These are phyloP conservation scores for Komagataella pastoris DNA, from an alignment of 805 yeast species.

Conservation along the genomic window DNA sequence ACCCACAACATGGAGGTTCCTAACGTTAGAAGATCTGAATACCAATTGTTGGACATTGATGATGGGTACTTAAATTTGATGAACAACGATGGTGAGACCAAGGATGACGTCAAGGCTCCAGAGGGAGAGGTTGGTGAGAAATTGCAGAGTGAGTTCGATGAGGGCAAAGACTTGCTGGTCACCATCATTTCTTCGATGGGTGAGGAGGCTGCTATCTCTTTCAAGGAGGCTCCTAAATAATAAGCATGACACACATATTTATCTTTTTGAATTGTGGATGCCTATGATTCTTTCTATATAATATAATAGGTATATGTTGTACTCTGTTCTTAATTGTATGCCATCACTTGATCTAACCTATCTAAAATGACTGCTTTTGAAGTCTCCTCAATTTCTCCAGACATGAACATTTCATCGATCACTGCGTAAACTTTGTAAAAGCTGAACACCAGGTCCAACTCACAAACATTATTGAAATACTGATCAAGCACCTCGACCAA, in stretches of 20 bases:
- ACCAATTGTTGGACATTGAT: constrained; percentile 93
- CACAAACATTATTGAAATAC: constrained; percentile 85
- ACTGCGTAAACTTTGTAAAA: constrained; percentile 75
- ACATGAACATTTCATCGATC: constrained; percentile 76
- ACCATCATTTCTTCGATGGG: constrained; percentile 98
- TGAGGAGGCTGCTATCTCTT: constrained; percentile 98
- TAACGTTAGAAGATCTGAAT: constrained; percentile 91
- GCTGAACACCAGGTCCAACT: constrained; percentile 84
- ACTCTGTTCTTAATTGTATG: neutral
- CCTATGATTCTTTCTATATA: neutral
- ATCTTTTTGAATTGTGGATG: neutral
- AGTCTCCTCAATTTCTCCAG: constrained; percentile 86
- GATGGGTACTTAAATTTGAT: constrained; percentile 95
- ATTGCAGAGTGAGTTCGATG: constrained; percentile 88
- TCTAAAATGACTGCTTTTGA: constrained; percentile 56
- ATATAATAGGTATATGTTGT: neutral
- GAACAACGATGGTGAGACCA: constrained; percentile 96
- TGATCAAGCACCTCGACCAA: constrained; percentile 82
- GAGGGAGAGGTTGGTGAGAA: constrained; percentile 96
- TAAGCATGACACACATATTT: constrained; percentile 1
- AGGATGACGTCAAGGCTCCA: constrained; percentile 98
- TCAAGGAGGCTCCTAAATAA: constrained; percentile 93
- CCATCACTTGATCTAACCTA: constrained; percentile 17
- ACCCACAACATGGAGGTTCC: constrained; percentile 99
- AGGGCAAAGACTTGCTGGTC: constrained; percentile 94